Evolutionary conservation across 257 asterid genomes (phyloP), one percentile per base, ranked within the genome.

Genomic region (Nemophila menziesii): DNA sequence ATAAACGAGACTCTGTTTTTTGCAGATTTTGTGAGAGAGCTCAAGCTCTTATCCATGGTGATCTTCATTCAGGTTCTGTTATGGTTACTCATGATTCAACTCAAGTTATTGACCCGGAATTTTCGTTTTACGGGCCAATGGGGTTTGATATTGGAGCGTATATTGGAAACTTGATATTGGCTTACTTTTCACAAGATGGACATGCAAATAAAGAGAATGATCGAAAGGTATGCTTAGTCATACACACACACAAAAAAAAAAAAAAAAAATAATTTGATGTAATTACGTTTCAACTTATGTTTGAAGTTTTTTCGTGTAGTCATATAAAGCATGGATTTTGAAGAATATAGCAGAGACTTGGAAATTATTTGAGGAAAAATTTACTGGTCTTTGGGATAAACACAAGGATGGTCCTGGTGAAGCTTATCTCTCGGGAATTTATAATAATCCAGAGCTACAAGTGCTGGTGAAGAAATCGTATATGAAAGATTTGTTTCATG

Each of bases 91-190:
- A 44, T 4, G 68, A 69, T 27, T 89, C 98, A 39, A 89, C 95
- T 29, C 93, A 84, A 71, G 85, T 89, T 54, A 89, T 89, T 43
- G 98, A 89, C 63, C 94, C 95, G 12, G 98, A 89, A 61, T 89
- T 89, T 74, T 57, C 78, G 55, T 84, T 89, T 73, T 89, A 84
- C 20, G 95, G 73, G 43, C 98, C 98, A 14, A 80, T 80, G 94
- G 98, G 98, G 49, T 89, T 51, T 69, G 98, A 89, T 67, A 57
- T 89, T 49, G 98, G 98, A 68, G 98, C 98, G 54, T 84, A 67
- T 58, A 66, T 89, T 52, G 98, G 95, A 51, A 89, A 89, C 66
- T 69, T 89, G 40, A 70, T 89, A 46, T 69, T 84, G 69, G 87
- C 98, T 17, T 84, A 80, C 66, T 89, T 75, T 62, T 61, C 98